Evolutionary conservation across 2,329 filamentous ascomycete genomes (phyloP).

Genomic region (Aspergillus fructus): DNA sequence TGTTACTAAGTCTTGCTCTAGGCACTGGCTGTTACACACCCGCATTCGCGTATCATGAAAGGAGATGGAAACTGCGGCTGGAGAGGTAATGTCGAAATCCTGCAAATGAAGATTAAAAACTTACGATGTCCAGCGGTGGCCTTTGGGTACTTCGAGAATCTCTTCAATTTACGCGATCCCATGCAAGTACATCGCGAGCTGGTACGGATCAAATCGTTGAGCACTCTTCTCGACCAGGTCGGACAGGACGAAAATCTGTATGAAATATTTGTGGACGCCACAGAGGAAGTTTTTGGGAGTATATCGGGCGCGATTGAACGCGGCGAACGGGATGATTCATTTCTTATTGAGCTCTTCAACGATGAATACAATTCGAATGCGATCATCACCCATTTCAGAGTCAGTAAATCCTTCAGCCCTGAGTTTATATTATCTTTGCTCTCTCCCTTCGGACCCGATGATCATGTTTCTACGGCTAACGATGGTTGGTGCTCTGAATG

Average conservation of each 20-base stretch:
- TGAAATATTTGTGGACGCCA: conserved; percentile 81
- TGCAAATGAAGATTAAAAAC: conserved; percentile 8
- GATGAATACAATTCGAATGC: conserved; percentile 64
- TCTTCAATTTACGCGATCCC: conserved; percentile 67
- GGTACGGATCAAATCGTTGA: conserved; percentile 69
- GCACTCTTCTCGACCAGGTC: conserved; percentile 66
- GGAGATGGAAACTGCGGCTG: conserved; percentile 97
- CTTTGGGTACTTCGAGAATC: conserved; percentile 87
- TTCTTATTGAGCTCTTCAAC: conserved; percentile 72
- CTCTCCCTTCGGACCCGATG: background rate
- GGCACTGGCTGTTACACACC: conserved; percentile 80
- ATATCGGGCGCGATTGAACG: conserved; percentile 58
- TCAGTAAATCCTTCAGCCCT: conserved; percentile 32
- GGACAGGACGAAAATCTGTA: conserved; percentile 69
- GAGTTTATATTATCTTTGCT: background rate
- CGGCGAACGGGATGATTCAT: conserved; percentile 56
- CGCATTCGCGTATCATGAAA: conserved; percentile 80
- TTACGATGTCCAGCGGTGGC: conserved; percentile 66
- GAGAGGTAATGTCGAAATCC: conserved; percentile 72
- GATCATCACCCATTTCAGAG: conserved; percentile 81
- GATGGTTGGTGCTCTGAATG: conserved; percentile 10
- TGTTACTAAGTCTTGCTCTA: conserved; percentile 38
- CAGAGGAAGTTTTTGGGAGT: conserved; percentile 65
- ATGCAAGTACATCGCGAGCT: conserved; percentile 68
- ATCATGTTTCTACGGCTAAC: conserved; percentile 19